phyloP scores from a whole-genome alignment of 2,329 filamentous ascomycete species.

The Blumeriella jaapii region DNA sequence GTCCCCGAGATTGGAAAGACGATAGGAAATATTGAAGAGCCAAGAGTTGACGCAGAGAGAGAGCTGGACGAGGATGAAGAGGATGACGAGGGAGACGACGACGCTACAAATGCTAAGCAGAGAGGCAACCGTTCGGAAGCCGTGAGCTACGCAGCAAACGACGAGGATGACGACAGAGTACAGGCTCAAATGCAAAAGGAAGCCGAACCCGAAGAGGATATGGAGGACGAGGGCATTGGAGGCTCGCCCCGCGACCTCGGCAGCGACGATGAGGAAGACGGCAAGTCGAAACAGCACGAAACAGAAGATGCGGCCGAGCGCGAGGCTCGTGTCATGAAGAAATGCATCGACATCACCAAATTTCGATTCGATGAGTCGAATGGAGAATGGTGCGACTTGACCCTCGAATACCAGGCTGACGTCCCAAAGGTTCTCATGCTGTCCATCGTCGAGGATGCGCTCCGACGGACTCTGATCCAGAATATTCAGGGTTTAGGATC shows the following conservation, averaged over 20 bases:
- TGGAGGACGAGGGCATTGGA: conserved; percentile 41
- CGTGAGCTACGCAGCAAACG: conserved; percentile 82
- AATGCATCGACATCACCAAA: conserved; percentile 53
- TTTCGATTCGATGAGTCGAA: conserved; percentile 70
- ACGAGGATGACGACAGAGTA: conserved; percentile 78
- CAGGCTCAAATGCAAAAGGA: conserved; percentile 51
- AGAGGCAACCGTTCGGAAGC: conserved; percentile 68
- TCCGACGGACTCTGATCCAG: conserved; percentile 72
- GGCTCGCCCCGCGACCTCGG: conserved; percentile 34
- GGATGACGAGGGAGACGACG: conserved; percentile 49
- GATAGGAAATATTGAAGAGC: conserved; percentile 43
- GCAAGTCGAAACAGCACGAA: conserved; percentile 15
- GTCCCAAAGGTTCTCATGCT: conserved; percentile 91
- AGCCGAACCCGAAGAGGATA: conserved; percentile 38
- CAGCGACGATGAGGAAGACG: conserved; percentile 27
- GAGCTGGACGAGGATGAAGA: conserved; percentile 42
- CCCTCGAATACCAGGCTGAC: conserved; percentile 67
- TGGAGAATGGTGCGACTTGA: conserved; percentile 69
- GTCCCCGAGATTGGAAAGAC: conserved; percentile 65
- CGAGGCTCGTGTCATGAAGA: conserved; percentile 51
- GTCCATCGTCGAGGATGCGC: conserved; percentile 72
- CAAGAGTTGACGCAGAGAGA: conserved; percentile 30
- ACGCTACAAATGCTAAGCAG: conserved; percentile 64
- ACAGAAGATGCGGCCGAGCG: conserved; percentile 30
- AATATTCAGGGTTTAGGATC: conserved; percentile 67